phyloP scores from a whole-genome alignment of 331 rosid genomes.

The Arachis monticola region DNA sequence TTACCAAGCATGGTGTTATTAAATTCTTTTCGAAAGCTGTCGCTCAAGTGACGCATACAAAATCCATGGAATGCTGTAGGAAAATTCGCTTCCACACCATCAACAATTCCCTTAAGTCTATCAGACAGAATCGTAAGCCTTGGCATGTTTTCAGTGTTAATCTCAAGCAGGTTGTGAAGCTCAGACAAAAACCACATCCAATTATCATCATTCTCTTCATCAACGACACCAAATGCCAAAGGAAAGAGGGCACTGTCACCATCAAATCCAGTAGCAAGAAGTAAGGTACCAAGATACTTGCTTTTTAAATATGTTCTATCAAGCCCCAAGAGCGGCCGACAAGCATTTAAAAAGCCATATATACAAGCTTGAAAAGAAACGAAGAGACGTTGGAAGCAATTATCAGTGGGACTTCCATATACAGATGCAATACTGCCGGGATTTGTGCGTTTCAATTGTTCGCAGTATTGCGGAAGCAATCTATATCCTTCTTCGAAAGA shows the following conservation, averaged over 20 bases:
- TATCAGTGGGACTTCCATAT: slow-evolving; percentile 67
- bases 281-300: slow-evolving; percentile 86
- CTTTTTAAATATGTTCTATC: slow-evolving; percentile 86
- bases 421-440: slow-evolving; percentile 88
- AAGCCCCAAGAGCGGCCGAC: slow-evolving; percentile 86
- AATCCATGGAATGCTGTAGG: slow-evolving; percentile 97
- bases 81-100: slow-evolving; percentile 90
- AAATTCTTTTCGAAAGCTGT: slow-evolving; percentile 91
- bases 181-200: slow-evolving; percentile 99
- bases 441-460: slow-evolving; percentile 83
- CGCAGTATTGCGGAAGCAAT: slow-evolving; percentile 87
- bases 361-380: slow-evolving; percentile 88
- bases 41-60: slow-evolving; percentile 93
- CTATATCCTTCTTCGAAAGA: slow-evolving; percentile 94
- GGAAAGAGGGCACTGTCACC: slow-evolving; percentile 92
- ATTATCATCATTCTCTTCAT: slow-evolving; percentile 86
- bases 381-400: slow-evolving; percentile 84
- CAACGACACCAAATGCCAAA: slow-evolving; percentile 90
- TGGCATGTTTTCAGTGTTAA: slow-evolving; percentile 91
- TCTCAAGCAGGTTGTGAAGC: slow-evolving; percentile 85
- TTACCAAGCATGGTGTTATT: slow-evolving; percentile 82
- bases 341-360: slow-evolving; percentile 83
- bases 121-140: slow-evolving; percentile 91
- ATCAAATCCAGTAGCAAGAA: slow-evolving; percentile 87
- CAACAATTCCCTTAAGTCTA: slow-evolving; percentile 82